These are phyloP conservation scores for Colletotrichum sp. DNA, from an alignment of 2,329 filamentous ascomycete genomes.

Conservation along the genomic window DNA sequence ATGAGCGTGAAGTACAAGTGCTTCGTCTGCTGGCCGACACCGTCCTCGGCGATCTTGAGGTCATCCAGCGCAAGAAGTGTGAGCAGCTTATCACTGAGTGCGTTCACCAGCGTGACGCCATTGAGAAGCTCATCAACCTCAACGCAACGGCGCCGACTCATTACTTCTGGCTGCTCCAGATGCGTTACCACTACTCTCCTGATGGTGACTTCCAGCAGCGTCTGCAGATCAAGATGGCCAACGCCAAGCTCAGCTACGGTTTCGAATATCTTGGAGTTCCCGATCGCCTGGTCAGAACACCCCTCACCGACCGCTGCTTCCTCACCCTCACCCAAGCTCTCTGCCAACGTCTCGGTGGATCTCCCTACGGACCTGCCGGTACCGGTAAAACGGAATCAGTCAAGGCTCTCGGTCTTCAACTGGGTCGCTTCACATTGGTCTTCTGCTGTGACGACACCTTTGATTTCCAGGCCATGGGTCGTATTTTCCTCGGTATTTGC, in stretches of 20 bases:
- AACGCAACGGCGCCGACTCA: slow-evolving; percentile 79
- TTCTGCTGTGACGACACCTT: slow-evolving; percentile 99
- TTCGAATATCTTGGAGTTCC: slow-evolving; percentile 98
- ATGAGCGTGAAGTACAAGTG: slow-evolving; percentile 83
- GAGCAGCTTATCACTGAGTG: slow-evolving; percentile 99
- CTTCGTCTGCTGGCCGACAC: slow-evolving; percentile 86
- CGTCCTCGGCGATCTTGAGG: slow-evolving; percentile 86
- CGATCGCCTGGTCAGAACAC: slow-evolving; percentile 94
- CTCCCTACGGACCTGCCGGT: slow-evolving; percentile 95
- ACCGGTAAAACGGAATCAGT: slow-evolving; percentile 99
- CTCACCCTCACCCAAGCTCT: slow-evolving; percentile 95
- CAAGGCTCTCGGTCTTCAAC: slow-evolving; percentile 94
- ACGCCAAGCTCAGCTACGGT: slow-evolving; percentile 92
- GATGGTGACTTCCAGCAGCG: slow-evolving; percentile 84
- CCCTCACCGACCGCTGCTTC: slow-evolving; percentile 97
- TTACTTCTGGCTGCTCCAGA: slow-evolving; percentile 92
- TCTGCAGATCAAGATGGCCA: slow-evolving; percentile 93
- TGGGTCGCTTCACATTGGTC: slow-evolving; percentile 96
- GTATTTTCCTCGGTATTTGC: slow-evolving; percentile 98
- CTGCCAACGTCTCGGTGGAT: slow-evolving; percentile 93
- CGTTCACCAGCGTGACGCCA: slow-evolving; percentile 94
- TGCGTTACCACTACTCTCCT: slow-evolving; percentile 90
- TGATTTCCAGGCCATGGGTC: slow-evolving; percentile 99
- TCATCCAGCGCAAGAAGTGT: slow-evolving; percentile 92
- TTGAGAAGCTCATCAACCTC: slow-evolving; percentile 81